These are phyloP conservation scores for Aureobasidium subglaciale DNA, from an alignment of 2,329 filamentous ascomycete species.

Conservation along the genomic window DNA sequence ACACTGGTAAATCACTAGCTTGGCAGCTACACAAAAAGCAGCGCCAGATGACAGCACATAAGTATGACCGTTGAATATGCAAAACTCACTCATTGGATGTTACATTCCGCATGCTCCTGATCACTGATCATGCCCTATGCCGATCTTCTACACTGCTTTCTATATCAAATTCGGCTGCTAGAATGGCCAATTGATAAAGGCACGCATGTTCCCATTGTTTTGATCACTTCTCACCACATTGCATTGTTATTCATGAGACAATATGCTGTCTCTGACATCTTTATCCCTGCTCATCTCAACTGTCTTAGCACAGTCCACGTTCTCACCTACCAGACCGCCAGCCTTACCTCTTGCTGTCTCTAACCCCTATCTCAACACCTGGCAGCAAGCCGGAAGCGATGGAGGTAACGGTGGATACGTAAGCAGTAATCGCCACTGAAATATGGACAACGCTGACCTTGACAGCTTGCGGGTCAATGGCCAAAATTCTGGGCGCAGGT, in stretches of 20 bases:
- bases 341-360: slow-evolving; percentile 66
- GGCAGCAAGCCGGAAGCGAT: slow-evolving; percentile 54
- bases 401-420: slow-evolving; percentile 55
- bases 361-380: slow-evolving; percentile 67
- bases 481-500: slow-evolving; percentile 60
- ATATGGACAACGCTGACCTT: too few relatives aligned
- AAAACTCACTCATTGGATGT: neutral
- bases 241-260: neutral
- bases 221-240: neutral
- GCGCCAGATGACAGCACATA: slow-evolving; percentile 10
- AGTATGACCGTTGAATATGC: slow-evolving; percentile 12
- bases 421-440: neutral
- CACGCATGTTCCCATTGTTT: neutral
- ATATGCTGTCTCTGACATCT: slow-evolving; percentile 18
- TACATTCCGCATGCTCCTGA: slow-evolving; percentile 9
- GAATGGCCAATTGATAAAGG: neutral
- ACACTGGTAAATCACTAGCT: neutral
- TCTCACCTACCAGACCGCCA: slow-evolving; percentile 55
- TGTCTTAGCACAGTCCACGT: slow-evolving; percentile 42
- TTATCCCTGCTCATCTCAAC: neutral
- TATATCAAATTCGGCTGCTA: neutral
- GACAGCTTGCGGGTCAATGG: slow-evolving; percentile 57
- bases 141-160: slow-evolving; percentile 2
- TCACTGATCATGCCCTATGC: slow-evolving; percentile 9
- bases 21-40: slow-evolving; percentile 5